Conservation (phyloP, 2,329 filamentous ascomycete species). For the Endoconidiophora polonica region DNA sequence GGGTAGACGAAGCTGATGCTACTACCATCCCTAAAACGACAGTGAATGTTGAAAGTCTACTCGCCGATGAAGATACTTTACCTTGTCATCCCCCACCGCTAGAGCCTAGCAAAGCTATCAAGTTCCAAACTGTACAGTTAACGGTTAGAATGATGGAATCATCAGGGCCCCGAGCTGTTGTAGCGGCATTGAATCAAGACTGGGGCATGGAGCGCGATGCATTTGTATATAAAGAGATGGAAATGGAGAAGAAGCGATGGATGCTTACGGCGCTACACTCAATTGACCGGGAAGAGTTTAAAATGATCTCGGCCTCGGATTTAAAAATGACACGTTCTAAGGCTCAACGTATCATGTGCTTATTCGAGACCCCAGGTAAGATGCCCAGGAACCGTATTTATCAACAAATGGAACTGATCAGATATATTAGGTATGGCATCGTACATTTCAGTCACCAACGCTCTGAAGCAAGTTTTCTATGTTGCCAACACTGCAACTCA, state of each 20-base stretch:
- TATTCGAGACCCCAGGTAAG: slow-evolving; percentile 35
- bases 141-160: slow-evolving; percentile 39
- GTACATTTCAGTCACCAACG: slow-evolving; percentile 30
- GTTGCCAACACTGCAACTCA: slow-evolving; percentile 22
- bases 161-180: slow-evolving; percentile 32
- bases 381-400: background rate
- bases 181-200: slow-evolving; percentile 37
- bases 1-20: slow-evolving; percentile 18
- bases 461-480: slow-evolving; percentile 27
- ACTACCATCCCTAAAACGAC: background rate
- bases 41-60: slow-evolving; percentile 8
- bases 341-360: slow-evolving; percentile 23
- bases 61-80: slow-evolving; percentile 5
- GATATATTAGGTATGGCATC: slow-evolving; percentile 27
- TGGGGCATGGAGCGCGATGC: slow-evolving; percentile 29
- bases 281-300: slow-evolving; percentile 18
- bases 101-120: slow-evolving; percentile 16
- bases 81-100: slow-evolving; percentile 15
- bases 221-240: slow-evolving; percentile 32
- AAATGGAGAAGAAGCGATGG: slow-evolving; percentile 42
- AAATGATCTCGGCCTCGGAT: background rate
- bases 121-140: slow-evolving; percentile 27
- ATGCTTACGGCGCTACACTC: slow-evolving; percentile 40
- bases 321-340: slow-evolving; percentile 5
- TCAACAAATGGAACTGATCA: too few relatives aligned